Evolutionary conservation across 2,329 filamentous ascomycete genomes (phyloP), one percentile per base, ranked within the genome.

Genomic region (Arachnomyces sp.): DNA sequence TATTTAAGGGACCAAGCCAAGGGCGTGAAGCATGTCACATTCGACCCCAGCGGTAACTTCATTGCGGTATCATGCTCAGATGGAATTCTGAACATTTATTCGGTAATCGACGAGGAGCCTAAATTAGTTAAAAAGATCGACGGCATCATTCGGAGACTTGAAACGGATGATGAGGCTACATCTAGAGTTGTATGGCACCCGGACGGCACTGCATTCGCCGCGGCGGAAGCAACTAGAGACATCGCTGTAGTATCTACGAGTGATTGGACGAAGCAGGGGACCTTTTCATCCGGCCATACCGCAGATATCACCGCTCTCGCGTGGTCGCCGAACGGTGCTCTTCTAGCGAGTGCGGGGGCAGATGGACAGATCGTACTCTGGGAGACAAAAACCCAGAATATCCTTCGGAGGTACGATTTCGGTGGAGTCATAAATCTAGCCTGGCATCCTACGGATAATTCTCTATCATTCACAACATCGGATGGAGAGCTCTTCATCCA

Each of bases 401-500:
- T 94, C 28, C 65, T 96, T 40, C 80, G 83, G 43, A 80, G 79
- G 48, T 74, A 85, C 51, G 84, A 90, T 42, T 89, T 90, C 56
- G 71, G 81, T 39, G 89, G 89, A 47, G 84, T 96, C 40, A 77
- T 92, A 49, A 85, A 89, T 47, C 71, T 98, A 43, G 76, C 79
- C 20, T 98, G 92, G 90, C 92, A 98, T 55, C 89, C 89, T 4
- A 82, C 75, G 1, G 81, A 88, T 48, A 98, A 98, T 52, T 77
- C 90, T 2, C 65, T 92, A 1, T 93, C 89, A 0, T 95, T 96
- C 55, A 93, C 90, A 1, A 96, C 87, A 29, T 84, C 82, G 1
- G 85, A 94, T 43, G 92, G 93, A 46, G 88, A 95, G 60, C 77
- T 96, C 9, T 96, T 87, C 59, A 96, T 96, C 40, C 84, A 89